Evolutionary conservation across 169 alveolate genomes (phyloP), one percentile per base, ranked within the genome.

Genomic region (Cyclospora cayetanensis): DNA sequence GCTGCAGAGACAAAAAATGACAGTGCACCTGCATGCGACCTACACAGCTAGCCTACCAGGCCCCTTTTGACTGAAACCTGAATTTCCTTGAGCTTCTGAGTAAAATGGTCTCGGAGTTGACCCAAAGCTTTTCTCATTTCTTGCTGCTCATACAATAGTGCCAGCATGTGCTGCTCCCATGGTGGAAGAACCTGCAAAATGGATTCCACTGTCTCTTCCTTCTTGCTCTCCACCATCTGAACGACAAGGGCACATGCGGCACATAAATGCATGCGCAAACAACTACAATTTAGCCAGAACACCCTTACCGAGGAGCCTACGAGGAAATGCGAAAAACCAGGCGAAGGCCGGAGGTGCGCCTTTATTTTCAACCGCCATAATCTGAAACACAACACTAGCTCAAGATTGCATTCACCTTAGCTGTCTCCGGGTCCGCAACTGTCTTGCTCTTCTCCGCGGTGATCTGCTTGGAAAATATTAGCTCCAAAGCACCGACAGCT

Each of bases 111-210:
- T 63, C 94, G 85, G 18, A 95, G 89, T 25, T 93, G 94, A 42
- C 94, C 95, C 27, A 95, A 94, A n/a, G 91, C 87, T 52, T 90
- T 87, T 79, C 96, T 88, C 96, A 95, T 92, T 84, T 95, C 95
- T 83, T 95, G 96, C 90, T 95, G 97, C 88, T 95, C 97, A 80
- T 95, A 95, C 66, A 95, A 89, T 27, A 95, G 91, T 5, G 97
- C 97, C 76, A 95, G 91, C 91, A 95, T 94, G 88, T 95, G 93
- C 88, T 94, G 96, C 77, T 95, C 97, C 97, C 97, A 95, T 11
- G 97, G 97, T 0, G 95, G 90, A 20, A 95, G 94, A 87, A 95
- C 53, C 39, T 80, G 86, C 89, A 95, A 79, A 77, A 95, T 91
- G 25, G 95, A 91, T 37, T 95, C 96, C 2, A 93, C 87, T 0